Evolutionary conservation across 768 basidiomycete genomes (phyloP).

Genomic region (Trametes cingulata): DNA sequence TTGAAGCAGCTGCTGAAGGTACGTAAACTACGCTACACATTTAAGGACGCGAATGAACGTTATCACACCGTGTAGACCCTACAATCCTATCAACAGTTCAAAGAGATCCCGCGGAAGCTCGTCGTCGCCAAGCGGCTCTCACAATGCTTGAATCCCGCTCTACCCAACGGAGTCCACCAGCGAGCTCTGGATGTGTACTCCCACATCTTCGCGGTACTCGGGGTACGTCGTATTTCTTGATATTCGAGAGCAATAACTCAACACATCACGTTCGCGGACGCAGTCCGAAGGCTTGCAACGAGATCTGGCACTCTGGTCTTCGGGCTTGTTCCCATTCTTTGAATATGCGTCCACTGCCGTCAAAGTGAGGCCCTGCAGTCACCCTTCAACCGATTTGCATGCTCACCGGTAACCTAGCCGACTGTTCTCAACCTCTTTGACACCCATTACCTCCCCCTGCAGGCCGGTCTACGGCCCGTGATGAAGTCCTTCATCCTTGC

Average conservation of each 20-base stretch:
- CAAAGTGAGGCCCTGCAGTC: conserved; percentile 53
- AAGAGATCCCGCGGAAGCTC: conserved; percentile 93
- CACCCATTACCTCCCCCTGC: conserved; percentile 86
- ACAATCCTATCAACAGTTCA: conserved; percentile 91
- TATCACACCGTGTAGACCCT: conserved; percentile 61
- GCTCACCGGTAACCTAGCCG: conserved; percentile 49
- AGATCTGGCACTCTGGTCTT: conserved; percentile 92
- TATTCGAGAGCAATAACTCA: background rate
- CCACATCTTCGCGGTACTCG: conserved; percentile 88
- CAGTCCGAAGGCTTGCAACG: conserved; percentile 84
- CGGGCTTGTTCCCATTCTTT: conserved; percentile 97
- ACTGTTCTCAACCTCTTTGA: conserved; percentile 90
- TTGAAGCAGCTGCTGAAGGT: conserved; percentile 93
- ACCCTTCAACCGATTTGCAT: background rate
- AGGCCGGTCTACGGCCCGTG: conserved; percentile 76
- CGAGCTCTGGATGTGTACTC: conserved; percentile 93
- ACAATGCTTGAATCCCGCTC: conserved; percentile 96
- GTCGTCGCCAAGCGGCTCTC: conserved; percentile 92
- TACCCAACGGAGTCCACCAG: conserved; percentile 97
- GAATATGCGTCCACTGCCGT: conserved; percentile 99
- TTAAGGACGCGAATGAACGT: background rate
- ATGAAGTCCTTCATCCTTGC: conserved; percentile 96
- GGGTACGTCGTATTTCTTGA: conserved; percentile 52
- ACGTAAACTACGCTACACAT: conserved; percentile 6
- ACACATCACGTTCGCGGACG: no score